These are phyloP conservation scores for Polyporus tsugae DNA, from an alignment of 1,284 basidiomycete genomes.

Conservation along the genomic window DNA sequence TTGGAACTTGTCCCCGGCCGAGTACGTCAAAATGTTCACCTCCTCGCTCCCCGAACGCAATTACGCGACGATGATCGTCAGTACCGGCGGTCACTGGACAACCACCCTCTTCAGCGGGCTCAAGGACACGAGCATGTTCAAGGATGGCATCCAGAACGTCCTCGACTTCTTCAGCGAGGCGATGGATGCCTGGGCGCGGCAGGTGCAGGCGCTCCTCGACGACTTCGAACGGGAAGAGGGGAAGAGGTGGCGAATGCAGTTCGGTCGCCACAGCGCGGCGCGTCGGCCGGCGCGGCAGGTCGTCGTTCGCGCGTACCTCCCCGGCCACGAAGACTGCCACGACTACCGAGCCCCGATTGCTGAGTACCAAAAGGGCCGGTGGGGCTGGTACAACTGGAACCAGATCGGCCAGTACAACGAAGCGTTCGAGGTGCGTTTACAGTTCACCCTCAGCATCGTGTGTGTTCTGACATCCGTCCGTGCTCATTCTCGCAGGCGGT, in stretches of 20 bases:
- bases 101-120: constrained; percentile 61
- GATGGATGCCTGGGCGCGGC: constrained; percentile 59
- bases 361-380: constrained; percentile 50
- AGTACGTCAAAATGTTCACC: constrained; percentile 60
- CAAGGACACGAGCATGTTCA: constrained; percentile 45
- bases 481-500: constrained; percentile 33
- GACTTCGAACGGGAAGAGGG: constrained; percentile 20
- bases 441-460: not conserved
- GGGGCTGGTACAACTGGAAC: constrained; percentile 70
- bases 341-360: constrained; percentile 51
- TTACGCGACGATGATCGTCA: constrained; percentile 66
- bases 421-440: constrained; percentile 56
- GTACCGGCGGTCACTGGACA: constrained; percentile 75
- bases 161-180: constrained; percentile 62
- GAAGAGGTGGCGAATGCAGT: constrained; percentile 23
- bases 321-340: constrained; percentile 72
- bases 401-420: constrained; percentile 63
- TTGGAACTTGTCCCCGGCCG: constrained; percentile 60
- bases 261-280: constrained; percentile 25
- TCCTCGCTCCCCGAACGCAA: constrained; percentile 54
- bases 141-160: constrained; percentile 58
- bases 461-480: not conserved
- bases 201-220: constrained; percentile 53
- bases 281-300: constrained; percentile 48
- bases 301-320: constrained; percentile 66